Evolutionary conservation across 495 filamentous ascomycete genomes (phyloP).

Genomic region (Xylaria flabelliformis): DNA sequence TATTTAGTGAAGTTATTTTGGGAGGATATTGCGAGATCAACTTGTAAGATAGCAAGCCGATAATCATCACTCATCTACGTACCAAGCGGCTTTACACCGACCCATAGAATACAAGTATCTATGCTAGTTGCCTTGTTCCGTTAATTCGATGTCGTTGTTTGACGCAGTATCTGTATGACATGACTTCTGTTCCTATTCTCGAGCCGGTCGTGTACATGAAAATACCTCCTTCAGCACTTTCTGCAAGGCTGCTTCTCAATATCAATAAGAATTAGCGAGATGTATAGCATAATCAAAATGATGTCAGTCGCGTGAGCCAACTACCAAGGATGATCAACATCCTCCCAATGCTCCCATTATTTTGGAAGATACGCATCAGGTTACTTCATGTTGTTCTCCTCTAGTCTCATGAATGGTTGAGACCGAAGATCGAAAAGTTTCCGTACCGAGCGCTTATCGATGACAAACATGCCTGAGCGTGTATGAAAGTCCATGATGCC

Average conservation of each 20-base stretch:
- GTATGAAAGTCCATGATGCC: conserved; percentile 33
- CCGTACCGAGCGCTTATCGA: conserved; percentile 4
- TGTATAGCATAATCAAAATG: background rate
- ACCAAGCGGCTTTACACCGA: background rate
- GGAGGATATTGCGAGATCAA: background rate
- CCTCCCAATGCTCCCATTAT: background rate
- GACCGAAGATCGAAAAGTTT: conserved; percentile 9
- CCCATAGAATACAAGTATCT: background rate
- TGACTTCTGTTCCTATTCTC: background rate
- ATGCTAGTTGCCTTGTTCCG: background rate
- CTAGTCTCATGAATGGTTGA: background rate
- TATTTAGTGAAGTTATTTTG: background rate
- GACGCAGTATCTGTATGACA: background rate
- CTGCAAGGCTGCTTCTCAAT: background rate
- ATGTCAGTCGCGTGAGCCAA: background rate
- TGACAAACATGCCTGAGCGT: conserved; percentile 19
- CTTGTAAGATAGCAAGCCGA: background rate
- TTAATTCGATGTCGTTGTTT: background rate
- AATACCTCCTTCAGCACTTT: background rate
- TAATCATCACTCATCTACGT: background rate
- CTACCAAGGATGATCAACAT: background rate
- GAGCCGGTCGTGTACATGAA: background rate
- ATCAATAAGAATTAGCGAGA: background rate
- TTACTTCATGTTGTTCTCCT: background rate
- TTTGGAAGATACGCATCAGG: background rate